Evolutionary conservation across 306 rosid genomes (phyloP).

Genomic region (Parietaria judaica): DNA sequence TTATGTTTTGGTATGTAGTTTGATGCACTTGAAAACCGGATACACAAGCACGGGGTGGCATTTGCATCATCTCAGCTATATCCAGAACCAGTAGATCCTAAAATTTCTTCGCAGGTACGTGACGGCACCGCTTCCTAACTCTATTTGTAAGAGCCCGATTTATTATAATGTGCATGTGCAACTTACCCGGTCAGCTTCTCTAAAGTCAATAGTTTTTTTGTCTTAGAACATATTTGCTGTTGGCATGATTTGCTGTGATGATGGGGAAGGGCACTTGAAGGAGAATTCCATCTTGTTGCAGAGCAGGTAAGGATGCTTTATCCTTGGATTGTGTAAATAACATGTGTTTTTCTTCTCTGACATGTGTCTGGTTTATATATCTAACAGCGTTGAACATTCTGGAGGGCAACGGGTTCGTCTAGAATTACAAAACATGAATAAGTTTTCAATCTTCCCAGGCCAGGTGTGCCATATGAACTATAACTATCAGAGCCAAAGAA

Average conservation of each 20-base stretch:
- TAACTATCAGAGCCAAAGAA: constrained; percentile 10
- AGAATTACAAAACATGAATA: constrained; percentile 58
- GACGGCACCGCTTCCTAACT: constrained; percentile 2
- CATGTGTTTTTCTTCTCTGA: constrained; percentile 14
- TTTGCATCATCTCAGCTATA: constrained; percentile 56
- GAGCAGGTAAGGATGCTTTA: constrained; percentile 82
- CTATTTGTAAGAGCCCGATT: constrained; percentile 2
- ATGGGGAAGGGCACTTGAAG: constrained; percentile 82
- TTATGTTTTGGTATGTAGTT: constrained; percentile 40
- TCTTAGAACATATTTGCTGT: constrained; percentile 76
- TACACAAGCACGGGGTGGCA: constrained; percentile 49
- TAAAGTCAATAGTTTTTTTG: constrained; percentile 14
- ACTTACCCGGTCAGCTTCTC: no score
- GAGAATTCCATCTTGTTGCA: constrained; percentile 85
- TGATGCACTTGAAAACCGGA: constrained; percentile 71
- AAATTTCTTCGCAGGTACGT: constrained; percentile 78
- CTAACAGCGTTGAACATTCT: constrained; percentile 60
- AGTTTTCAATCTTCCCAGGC: constrained; percentile 88
- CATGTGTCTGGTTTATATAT: constrained; percentile 16
- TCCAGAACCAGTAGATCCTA: constrained; percentile 80
- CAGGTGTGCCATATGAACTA: constrained; percentile 48
- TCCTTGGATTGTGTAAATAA: no score
- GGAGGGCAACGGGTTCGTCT: constrained; percentile 89
- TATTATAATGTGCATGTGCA: not conserved
- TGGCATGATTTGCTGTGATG: constrained; percentile 88